Percentiles rank a stretch among this genome's conserved stretches.
These are phyloP conservation scores for Trichoderma sp. DNA, from an alignment of 2,329 filamentous ascomycete genomes.

Conservation along the genomic window DNA sequence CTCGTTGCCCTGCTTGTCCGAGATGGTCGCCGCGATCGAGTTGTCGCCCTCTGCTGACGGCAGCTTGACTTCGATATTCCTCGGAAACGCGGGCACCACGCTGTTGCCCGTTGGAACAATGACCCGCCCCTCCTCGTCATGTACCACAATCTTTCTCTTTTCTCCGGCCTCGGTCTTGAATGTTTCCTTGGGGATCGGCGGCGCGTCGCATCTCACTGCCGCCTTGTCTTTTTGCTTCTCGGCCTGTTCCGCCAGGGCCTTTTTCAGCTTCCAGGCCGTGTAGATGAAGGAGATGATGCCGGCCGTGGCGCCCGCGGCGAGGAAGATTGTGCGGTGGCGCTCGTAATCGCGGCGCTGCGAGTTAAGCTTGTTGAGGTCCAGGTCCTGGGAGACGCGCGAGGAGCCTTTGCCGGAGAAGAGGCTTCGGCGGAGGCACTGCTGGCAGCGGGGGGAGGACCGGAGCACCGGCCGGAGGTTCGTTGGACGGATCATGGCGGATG, in stretches of 20 bases:
- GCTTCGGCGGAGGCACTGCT: constrained; percentile 33
- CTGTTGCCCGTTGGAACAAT: constrained; percentile 79
- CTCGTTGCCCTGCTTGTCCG: constrained; percentile 57
- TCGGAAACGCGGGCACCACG: constrained; percentile 78
- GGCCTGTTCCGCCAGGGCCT: constrained; percentile 41
- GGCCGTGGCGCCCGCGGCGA: constrained; percentile 53
- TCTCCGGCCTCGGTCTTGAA: constrained; percentile 54
- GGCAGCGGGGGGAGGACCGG: constrained; percentile 31
- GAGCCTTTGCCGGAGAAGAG: constrained; percentile 37
- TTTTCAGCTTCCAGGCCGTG: constrained; percentile 55
- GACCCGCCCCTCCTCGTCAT: constrained; percentile 70
- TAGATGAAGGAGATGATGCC: constrained; percentile 55
- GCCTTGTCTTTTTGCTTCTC: constrained; percentile 40
- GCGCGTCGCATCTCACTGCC: constrained; percentile 48
- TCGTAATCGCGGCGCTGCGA: constrained; percentile 53
- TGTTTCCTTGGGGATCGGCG: constrained; percentile 46
- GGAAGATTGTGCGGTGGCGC: constrained; percentile 53
- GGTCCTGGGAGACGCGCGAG: constrained; percentile 49
- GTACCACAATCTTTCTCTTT: constrained; percentile 61
- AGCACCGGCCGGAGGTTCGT: constrained; percentile 33
- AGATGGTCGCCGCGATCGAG: constrained; percentile 45
- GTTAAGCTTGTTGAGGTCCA: constrained; percentile 55
- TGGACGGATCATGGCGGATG: constrained; percentile 38
- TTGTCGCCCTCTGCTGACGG: constrained; percentile 33
- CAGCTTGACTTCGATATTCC: constrained; percentile 65